These are phyloP conservation scores for Leishmania aethiopica DNA, from an alignment of 208 protist species.

Conservation along the genomic window DNA sequence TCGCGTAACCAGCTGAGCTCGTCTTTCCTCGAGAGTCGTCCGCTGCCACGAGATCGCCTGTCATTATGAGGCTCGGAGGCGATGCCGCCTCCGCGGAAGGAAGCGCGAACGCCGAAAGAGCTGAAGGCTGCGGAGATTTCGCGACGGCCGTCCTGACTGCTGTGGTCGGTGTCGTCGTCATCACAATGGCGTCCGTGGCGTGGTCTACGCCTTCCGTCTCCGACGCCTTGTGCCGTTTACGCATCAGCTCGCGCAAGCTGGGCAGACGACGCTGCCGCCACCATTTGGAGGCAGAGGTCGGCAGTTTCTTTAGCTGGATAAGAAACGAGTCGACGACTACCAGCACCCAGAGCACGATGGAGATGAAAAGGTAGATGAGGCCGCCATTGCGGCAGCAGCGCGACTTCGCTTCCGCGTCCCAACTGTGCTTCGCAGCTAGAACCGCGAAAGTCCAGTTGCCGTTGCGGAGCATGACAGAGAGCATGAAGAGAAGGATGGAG, in stretches of 20 bases:
- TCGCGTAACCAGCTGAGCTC: neutral
- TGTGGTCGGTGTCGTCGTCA: neutral
- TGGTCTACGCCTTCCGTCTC: neutral
- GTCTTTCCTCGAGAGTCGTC: neutral
- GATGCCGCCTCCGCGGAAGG: neutral
- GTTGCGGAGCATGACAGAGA: constrained; percentile 38
- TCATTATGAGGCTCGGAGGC: neutral
- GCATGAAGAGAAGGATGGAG: constrained; percentile 45
- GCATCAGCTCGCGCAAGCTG: constrained; percentile 24
- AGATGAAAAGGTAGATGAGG: constrained; percentile 48
- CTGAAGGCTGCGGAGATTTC: neutral
- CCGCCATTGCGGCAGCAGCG: constrained; percentile 46
- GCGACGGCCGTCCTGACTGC: neutral
- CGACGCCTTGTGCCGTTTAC: neutral
- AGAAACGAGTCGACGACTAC: constrained; percentile 21
- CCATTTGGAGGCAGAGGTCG: neutral
- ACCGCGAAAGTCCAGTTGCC: constrained; percentile 66
- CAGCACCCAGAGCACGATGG: constrained; percentile 35
- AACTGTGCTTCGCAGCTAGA: constrained; percentile 49
- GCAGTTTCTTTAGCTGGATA: constrained; percentile 22
- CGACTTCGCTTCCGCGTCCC: constrained; percentile 52
- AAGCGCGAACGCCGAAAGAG: neutral
- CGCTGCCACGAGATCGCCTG: neutral
- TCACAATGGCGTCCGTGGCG: neutral
- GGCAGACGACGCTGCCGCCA: constrained; percentile 24